phyloP scores from a whole-genome alignment of 495 filamentous ascomycete species.

The Aspergillus baeticus region DNA sequence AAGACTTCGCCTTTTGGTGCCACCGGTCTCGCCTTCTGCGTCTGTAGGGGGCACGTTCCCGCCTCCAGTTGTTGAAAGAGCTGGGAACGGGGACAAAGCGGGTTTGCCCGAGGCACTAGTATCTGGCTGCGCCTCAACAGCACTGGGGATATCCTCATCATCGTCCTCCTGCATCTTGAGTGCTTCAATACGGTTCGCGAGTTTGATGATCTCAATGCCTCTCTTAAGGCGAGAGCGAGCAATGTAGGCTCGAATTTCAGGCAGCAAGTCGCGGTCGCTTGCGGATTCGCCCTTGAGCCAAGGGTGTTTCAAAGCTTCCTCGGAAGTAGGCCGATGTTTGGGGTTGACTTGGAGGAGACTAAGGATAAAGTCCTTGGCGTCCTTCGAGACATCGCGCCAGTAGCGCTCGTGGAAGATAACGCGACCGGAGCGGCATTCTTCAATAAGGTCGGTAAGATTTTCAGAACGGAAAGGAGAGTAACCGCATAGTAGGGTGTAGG shows the following conservation, averaged over 20 bases:
- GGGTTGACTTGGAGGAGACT: slow-evolving; percentile 77
- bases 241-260: slow-evolving; percentile 94
- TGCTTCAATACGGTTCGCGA: slow-evolving; percentile 94
- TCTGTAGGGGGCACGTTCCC: slow-evolving; percentile 11
- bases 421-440: slow-evolving; percentile 85
- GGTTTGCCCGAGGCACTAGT: slow-evolving; percentile 5
- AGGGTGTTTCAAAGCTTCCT: slow-evolving; percentile 76
- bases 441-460: slow-evolving; percentile 88
- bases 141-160: slow-evolving; percentile 72
- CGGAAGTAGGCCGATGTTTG: slow-evolving; percentile 72
- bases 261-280: slow-evolving; percentile 92
- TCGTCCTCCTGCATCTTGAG: slow-evolving; percentile 96
- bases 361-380: slow-evolving; percentile 94
- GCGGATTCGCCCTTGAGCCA: slow-evolving; percentile 93
- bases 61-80: slow-evolving; percentile 23
- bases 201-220: slow-evolving; percentile 95
- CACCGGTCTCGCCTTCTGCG: slow-evolving; percentile 20
- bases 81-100: slow-evolving; percentile 15
- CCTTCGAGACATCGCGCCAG: slow-evolving; percentile 95
- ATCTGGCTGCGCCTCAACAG: slow-evolving; percentile 39
- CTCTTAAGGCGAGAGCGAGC: slow-evolving; percentile 85
- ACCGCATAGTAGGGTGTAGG: slow-evolving; percentile 97
- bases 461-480: slow-evolving; percentile 98
- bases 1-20: slow-evolving; percentile 63
- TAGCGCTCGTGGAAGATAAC: slow-evolving; percentile 98